Base-by-base conservation (phyloP, 768 basidiomycete species). In the Amanita exitialis region DNA sequence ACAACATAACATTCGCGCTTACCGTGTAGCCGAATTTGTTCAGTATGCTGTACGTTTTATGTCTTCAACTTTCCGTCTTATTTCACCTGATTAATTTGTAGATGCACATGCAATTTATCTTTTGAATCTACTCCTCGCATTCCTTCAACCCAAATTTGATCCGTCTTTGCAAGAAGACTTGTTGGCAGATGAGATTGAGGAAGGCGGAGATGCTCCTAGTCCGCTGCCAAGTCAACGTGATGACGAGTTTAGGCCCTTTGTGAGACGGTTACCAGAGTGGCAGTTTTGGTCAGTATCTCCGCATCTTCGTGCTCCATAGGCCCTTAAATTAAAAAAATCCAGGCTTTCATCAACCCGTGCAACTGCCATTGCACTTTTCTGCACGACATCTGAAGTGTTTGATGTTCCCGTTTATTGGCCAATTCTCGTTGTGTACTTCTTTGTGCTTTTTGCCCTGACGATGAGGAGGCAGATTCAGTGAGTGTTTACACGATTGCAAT, bases 381-480 rank as follows among this genome's bases (percentile, higher is more conserved):
- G 86, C 64, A 90, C 96, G 2, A 70, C 85, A 51, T 94, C 90
- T 21, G 76, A 86, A 42, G 70, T 85, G 32, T 95, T 96, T 58
- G 94, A 98, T 64, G 87, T 99, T 18, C 95, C 96, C 6, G 96
- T 98, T 20, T 98, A 96, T 71, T 98, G 96, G 94, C 96, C 96
- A 6, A 98, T 99, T 66, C 80, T 99, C 49, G 83, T 98, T 59
- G 74, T 97, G 52, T 99, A 99, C 72, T 99, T 98, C 76, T 88
- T 88, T 66, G 86, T 93, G 38, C 77, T 98, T 49, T 97, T 97
- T 63, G 79, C 89, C 18, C 72, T 98, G 58, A 98, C 95, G 3
- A 95, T 99, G 91, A 79, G 93, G 55, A 73, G 92, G 55, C 93
- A 97, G 68, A 93, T 97, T 57, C 90, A 91, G 92, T 95, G 64